Evolutionary conservation across 2,329 filamentous ascomycete species (phyloP), one percentile per base, ranked within the genome.

Genomic region (Penicillium sumatraense): DNA sequence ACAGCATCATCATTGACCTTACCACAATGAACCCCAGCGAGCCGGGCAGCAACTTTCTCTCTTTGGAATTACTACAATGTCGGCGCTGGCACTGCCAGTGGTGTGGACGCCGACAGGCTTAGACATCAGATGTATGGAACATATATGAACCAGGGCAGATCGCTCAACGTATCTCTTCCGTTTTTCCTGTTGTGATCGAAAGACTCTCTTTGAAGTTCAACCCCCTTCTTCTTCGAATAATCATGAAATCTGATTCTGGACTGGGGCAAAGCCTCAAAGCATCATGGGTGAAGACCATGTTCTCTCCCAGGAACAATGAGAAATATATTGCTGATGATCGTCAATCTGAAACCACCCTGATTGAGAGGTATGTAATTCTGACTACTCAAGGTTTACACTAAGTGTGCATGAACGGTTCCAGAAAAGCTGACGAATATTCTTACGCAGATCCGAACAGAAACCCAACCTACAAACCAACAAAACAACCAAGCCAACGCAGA

Each of bases 291-390:
- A 46, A 31, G 13, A 21, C 10, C 21, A 1, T 46, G 7, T 46
- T 46, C 26, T 29, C 42, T 14, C 5, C 4, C 11, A 20, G 21
- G 11, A 20, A 13, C 7, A 14, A 24, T 14, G 27, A 46, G 14
- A 33, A 46, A 10, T 20, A 9, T 5, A 46, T 23, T 6, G 3
- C 26, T 9, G 26, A 46, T 46, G 49, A 51, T 18, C 4, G n/a
- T 4, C 38, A 51, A 16, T 51, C 49, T 4, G 49, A 51, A 29
- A 36, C 45, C n/a, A 44, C 49, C 13, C 29, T 51, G 13, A 24
- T 36, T 36, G 26, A 40, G 21, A 51, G 38, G 49, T 51, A 46
- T 13, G 42, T 20, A 27, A n/a, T 29, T 29, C 9, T 5, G 5
- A 6, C n/a, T n/a, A n/a, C n/a, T n/a, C n/a, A n/a, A n/a, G n/a